Percentiles rank a stretch among this genome's conserved stretches.
These are phyloP conservation scores for Barbatosphaeria neglecta DNA, from an alignment of 495 filamentous ascomycete genomes.

Conservation along the genomic window DNA sequence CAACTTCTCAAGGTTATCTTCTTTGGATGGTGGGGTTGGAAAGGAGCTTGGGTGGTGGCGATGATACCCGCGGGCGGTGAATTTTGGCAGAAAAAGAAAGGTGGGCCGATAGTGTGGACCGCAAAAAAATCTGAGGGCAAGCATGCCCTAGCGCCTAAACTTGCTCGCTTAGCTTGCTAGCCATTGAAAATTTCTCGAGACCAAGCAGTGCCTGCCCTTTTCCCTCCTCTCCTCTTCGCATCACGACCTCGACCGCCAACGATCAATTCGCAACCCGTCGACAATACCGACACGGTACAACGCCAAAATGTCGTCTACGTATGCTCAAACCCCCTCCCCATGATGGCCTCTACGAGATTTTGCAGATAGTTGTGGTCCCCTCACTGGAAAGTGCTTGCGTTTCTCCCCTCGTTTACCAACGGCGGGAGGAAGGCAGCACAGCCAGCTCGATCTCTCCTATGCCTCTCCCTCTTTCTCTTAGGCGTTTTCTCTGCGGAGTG, in stretches of 20 bases:
- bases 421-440: conserved; percentile 26
- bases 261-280: no score
- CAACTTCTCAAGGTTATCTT: neutral
- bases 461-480: conserved; percentile 41
- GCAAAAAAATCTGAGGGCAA: neutral
- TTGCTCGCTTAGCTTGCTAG: neutral
- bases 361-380: conserved; percentile 63
- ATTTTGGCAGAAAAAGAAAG: conserved; percentile 11
- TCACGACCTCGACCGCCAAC: conserved; percentile 1
- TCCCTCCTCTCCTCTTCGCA: neutral
- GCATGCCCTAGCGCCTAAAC: neutral
- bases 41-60: neutral
- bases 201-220: neutral
- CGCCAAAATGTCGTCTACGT: conserved; percentile 51
- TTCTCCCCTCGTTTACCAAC: conserved; percentile 1
- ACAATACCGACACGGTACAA: no score
- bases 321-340: conserved; percentile 40
- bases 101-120: no score
- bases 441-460: conserved; percentile 75
- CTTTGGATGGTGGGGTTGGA: neutral
- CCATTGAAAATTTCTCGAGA: neutral
- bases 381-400: conserved; percentile 54
- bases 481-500: conserved; percentile 31
- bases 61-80: conserved; percentile 5
- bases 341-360: conserved; percentile 26